These are phyloP conservation scores for Fusarium proliferatum DNA, from an alignment of 2,329 filamentous ascomycete species.

Conservation along the genomic window DNA sequence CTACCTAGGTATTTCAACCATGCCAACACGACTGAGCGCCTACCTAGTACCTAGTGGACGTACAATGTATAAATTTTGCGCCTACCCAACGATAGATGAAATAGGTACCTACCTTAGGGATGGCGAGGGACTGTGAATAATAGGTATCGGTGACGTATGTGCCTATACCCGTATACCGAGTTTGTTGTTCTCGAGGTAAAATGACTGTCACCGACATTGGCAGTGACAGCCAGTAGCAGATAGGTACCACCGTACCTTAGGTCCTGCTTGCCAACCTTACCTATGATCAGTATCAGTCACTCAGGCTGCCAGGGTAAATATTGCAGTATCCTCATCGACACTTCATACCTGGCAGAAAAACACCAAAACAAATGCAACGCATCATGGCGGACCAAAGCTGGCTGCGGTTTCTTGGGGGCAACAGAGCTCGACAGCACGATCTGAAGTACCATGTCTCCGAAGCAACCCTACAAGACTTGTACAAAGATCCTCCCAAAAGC, in stretches of 20 bases:
- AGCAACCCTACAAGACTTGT: slow-evolving; percentile 30
- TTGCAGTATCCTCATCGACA: not conserved
- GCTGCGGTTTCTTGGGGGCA: slow-evolving; percentile 43
- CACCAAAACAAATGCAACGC: not conserved
- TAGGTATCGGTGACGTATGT: not conserved
- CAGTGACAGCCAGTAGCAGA: not conserved
- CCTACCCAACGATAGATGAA: not conserved
- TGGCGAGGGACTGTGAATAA: not conserved
- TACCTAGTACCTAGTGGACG: not conserved
- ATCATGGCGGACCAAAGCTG: slow-evolving; percentile 40
- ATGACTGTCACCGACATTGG: not conserved
- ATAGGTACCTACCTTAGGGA: not conserved
- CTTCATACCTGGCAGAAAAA: not conserved
- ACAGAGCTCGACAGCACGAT: slow-evolving; percentile 35
- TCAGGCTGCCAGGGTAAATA: not conserved
- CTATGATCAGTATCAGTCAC: not conserved
- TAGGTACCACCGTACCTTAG: not conserved
- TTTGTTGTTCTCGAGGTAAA: not conserved
- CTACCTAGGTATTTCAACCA: too few species aligned
- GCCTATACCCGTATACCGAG: not conserved
- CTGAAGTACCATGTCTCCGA: slow-evolving; percentile 38
- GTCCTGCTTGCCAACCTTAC: not conserved
- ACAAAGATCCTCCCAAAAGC: slow-evolving; percentile 8
- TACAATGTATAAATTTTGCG: not conserved
- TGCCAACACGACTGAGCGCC: not conserved